Evolutionary conservation across 2,329 filamentous ascomycete genomes (phyloP).

Genomic region (Ceratocystis ficicola): DNA sequence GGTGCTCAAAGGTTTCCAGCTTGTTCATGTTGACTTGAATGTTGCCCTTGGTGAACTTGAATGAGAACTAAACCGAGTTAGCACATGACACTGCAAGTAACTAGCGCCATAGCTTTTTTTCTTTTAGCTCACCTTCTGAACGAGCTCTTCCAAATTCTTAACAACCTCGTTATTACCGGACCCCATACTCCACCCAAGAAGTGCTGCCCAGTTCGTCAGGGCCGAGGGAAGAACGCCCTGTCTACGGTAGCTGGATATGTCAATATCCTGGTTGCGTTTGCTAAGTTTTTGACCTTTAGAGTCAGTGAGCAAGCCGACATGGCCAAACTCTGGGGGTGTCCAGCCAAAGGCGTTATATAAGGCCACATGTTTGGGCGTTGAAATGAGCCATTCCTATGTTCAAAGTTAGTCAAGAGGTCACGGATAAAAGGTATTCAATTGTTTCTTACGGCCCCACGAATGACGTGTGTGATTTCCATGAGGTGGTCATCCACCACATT

Average conservation of each 20-base stretch:
- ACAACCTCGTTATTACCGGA: conserved; percentile 47
- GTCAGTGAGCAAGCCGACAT: conserved; percentile 64
- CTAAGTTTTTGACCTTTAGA: conserved; percentile 63
- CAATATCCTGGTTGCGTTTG: conserved; percentile 56
- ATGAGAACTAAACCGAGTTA: conserved; percentile 48
- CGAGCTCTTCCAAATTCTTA: conserved; percentile 57
- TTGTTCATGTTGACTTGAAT: conserved; percentile 73
- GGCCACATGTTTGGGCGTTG: conserved; percentile 61
- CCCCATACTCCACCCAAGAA: conserved; percentile 70
- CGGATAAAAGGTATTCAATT: too few species aligned
- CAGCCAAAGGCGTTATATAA: conserved; percentile 70
- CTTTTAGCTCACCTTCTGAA: conserved; percentile 45
- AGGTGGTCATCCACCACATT: conserved; percentile 93
- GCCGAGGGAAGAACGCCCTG: conserved; percentile 38
- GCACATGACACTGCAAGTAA: conserved; percentile 8
- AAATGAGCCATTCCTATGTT: conserved; percentile 79
- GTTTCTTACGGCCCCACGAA: conserved; percentile 60
- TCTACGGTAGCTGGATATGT: conserved; percentile 41
- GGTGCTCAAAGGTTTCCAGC: conserved; percentile 64
- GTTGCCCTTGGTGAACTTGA: conserved; percentile 86
- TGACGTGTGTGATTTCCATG: conserved; percentile 93
- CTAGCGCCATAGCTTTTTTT: not conserved
- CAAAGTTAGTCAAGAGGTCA: too few species aligned
- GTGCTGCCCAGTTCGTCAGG: conserved; percentile 66
- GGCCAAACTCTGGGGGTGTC: conserved; percentile 62